phyloP scores from a whole-genome alignment of 1,139 yeast genomes.

The Scheffersomyces lignicola region DNA sequence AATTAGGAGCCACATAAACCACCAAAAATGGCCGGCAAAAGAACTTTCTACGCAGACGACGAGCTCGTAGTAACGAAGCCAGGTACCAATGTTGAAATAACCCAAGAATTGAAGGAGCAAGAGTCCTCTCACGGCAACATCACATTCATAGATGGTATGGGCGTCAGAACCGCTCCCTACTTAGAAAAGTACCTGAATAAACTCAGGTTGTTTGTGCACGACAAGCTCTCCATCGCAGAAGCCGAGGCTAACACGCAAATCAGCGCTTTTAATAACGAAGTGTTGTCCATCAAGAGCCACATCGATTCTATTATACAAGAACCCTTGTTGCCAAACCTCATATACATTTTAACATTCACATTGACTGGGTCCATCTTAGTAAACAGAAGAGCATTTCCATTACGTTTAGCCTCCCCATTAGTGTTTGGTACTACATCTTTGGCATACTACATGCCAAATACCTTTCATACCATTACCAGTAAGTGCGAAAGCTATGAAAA shows the following conservation, averaged over 20 bases:
- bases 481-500: constrained; percentile 50
- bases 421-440: constrained; percentile 46
- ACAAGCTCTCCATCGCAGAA: constrained; percentile 33
- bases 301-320: constrained; percentile 31
- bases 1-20: background rate
- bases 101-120: constrained; percentile 32
- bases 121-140: constrained; percentile 45
- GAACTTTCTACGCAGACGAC: constrained; percentile 56
- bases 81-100: constrained; percentile 41
- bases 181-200: constrained; percentile 43
- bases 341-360: constrained; percentile 55
- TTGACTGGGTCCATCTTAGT: constrained; percentile 58
- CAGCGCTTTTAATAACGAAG: constrained; percentile 47
- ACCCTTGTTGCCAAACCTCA: constrained; percentile 54
- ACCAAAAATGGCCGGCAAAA: constrained; percentile 12
- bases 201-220: constrained; percentile 36
- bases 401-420: constrained; percentile 53
- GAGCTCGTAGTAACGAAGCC: constrained; percentile 48
- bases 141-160: constrained; percentile 52
- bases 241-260: constrained; percentile 48
- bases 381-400: constrained; percentile 44
- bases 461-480: constrained; percentile 20
- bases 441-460: constrained; percentile 38
- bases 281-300: constrained; percentile 23
- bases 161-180: constrained; percentile 47